Conservation (phyloP, 345 rosid species). For the Citrus mangshanensis region DNA sequence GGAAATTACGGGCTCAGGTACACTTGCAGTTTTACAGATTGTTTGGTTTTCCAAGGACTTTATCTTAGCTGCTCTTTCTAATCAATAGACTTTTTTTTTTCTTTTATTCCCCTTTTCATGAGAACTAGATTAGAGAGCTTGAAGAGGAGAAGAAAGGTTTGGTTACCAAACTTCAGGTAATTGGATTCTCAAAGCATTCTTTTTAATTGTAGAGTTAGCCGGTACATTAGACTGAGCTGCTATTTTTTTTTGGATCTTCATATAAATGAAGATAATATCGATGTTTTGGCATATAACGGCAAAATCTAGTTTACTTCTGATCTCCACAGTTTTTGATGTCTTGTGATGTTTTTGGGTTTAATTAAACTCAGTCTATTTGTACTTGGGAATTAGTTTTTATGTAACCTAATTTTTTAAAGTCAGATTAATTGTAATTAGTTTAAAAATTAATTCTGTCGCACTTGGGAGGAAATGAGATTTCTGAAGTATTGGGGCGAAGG, state of each 20-base stretch:
- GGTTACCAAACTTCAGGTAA: conserved; percentile 92
- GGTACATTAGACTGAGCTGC: background rate
- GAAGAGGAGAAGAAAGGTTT: conserved; percentile 99
- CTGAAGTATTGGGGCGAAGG: background rate
- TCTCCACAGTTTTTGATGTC: background rate
- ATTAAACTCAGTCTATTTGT: background rate
- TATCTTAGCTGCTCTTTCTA: conserved; percentile 10
- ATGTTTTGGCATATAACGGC: background rate
- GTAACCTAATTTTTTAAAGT: background rate
- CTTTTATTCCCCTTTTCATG: conserved; percentile 23
- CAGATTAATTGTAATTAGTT: background rate
- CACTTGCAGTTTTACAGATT: conserved; percentile 13
- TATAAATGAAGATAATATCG: background rate
- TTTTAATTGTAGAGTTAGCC: background rate
- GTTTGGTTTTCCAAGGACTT: background rate
- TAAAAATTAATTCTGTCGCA: background rate
- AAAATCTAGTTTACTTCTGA: background rate
- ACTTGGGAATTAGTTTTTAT: background rate
- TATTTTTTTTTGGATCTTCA: background rate
- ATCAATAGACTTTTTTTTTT: background rate
- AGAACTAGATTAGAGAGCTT: conserved; percentile 75
- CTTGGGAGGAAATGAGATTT: background rate
- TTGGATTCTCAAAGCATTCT: conserved; percentile 19
- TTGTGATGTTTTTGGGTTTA: background rate
- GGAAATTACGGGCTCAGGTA: conserved; percentile 99